A percentile compares a stretch with the other conserved stretches of the same genome.
phyloP scores from a whole-genome alignment of 805 yeast species.

The Yamadazyma laniorum region DNA sequence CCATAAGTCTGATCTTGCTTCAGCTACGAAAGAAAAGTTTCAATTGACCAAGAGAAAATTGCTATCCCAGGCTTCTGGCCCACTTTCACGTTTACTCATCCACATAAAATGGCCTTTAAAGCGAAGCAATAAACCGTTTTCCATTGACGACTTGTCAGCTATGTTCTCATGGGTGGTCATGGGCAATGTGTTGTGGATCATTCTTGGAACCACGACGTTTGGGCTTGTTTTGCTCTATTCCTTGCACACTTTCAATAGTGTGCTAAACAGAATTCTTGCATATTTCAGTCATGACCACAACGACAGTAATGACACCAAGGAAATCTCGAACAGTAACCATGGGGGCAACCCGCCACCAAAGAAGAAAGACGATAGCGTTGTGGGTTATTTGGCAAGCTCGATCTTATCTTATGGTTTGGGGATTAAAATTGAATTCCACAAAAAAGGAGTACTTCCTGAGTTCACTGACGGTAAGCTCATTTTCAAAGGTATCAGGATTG shows the following conservation, averaged over 20 bases:
- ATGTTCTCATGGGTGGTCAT: conserved; percentile 55
- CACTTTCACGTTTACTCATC: conserved; percentile 30
- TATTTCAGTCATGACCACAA: conserved; percentile 24
- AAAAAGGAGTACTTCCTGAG: conserved; percentile 39
- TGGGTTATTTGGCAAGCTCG: conserved; percentile 32
- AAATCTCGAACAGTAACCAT: background rate
- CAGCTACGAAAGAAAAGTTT: conserved; percentile 3
- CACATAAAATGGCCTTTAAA: conserved; percentile 49
- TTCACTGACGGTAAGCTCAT: conserved; percentile 50
- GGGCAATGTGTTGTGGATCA: conserved; percentile 56
- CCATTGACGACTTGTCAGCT: conserved; percentile 52
- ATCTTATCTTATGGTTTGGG: conserved; percentile 43
- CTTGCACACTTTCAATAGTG: conserved; percentile 35
- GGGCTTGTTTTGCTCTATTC: conserved; percentile 47
- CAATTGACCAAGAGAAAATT: conserved; percentile 23
- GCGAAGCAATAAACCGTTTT: conserved; percentile 47
- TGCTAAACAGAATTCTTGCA: conserved; percentile 20
- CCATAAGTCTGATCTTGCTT: background rate
- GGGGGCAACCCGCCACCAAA: conserved; percentile 1
- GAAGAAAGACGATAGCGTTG: conserved; percentile 24
- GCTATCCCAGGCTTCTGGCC: conserved; percentile 28
- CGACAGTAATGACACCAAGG: conserved; percentile 4
- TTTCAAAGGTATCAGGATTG: conserved; percentile 39
- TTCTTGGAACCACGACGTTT: conserved; percentile 59
- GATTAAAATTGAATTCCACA: conserved; percentile 33